These are phyloP conservation scores for Nidularia pulvinata DNA, from an alignment of 768 basidiomycete genomes.

Conservation along the genomic window DNA sequence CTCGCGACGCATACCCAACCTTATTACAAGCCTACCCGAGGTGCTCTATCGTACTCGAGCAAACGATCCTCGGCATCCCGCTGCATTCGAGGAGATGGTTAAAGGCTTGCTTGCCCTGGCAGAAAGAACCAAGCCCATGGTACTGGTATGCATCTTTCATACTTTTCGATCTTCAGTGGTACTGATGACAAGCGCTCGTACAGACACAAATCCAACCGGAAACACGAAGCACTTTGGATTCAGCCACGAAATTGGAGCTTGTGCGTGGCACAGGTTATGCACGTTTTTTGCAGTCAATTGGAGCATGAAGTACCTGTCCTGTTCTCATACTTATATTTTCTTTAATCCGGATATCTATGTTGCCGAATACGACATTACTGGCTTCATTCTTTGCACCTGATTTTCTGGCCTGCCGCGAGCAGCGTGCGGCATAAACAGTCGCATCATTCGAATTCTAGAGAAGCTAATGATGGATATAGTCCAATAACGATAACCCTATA, in stretches of 20 bases:
- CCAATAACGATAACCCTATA: too few relatives aligned
- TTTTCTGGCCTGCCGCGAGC: too few relatives aligned
- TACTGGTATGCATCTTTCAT: constrained; percentile 46
- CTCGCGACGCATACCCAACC: constrained; percentile 54
- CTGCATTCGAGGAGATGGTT: constrained; percentile 75
- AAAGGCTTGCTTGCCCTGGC: constrained; percentile 56
- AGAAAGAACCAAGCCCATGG: constrained; percentile 58
- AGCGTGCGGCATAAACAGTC: too few relatives aligned
- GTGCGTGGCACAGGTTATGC: constrained; percentile 65
- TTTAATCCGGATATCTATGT: too few relatives aligned
- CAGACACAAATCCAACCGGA: constrained; percentile 22
- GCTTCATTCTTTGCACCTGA: too few relatives aligned
- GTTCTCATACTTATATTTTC: too few relatives aligned
- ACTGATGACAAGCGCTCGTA: not conserved
- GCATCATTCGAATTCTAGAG: too few relatives aligned
- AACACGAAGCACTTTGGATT: constrained; percentile 40
- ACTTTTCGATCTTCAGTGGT: not conserved
- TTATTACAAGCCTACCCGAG: constrained; percentile 71
- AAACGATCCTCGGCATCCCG: constrained; percentile 62
- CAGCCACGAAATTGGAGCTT: constrained; percentile 59
- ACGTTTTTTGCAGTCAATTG: constrained; percentile 62
- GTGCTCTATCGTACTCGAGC: constrained; percentile 50
- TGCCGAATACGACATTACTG: too few relatives aligned
- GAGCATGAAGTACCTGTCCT: constrained; percentile 11
- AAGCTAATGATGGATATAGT: too few relatives aligned